Evolutionary conservation across 495 filamentous ascomycete species (phyloP).

Genomic region (Mytilinidion resinicola): DNA sequence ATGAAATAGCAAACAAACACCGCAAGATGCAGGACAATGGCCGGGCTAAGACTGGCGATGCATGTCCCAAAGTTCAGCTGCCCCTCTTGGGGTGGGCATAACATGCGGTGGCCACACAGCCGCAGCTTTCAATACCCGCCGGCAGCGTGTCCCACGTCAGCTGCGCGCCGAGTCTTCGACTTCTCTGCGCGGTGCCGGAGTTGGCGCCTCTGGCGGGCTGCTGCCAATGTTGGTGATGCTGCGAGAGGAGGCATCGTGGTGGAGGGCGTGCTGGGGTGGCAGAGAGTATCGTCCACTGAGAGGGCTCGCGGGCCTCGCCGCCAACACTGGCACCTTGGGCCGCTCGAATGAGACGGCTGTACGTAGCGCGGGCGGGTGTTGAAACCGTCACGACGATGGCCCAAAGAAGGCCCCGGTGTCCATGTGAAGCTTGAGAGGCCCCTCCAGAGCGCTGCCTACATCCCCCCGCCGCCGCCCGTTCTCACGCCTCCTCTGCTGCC

Average conservation of each 20-base stretch:
- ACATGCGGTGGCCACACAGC: neutral
- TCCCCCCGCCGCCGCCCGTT: slow-evolving; percentile 3
- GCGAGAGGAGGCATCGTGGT: neutral
- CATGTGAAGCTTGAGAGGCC: slow-evolving; percentile 5
- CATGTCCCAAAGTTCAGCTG: neutral
- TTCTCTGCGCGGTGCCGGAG: neutral
- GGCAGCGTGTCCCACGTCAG: slow-evolving; percentile 2
- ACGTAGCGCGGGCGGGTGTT: slow-evolving; percentile 26
- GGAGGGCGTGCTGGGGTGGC: neutral
- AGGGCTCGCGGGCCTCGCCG: neutral
- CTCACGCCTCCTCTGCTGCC: neutral
- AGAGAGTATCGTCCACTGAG: neutral
- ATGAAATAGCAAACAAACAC: neutral
- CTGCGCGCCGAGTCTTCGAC: neutral
- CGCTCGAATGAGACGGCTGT: slow-evolving; percentile 22
- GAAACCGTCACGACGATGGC: slow-evolving; percentile 14
- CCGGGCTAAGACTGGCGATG: neutral
- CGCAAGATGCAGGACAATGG: neutral
- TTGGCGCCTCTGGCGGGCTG: neutral
- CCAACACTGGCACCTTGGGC: neutral
- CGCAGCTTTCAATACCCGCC: neutral
- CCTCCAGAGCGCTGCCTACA: neutral
- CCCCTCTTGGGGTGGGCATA: neutral
- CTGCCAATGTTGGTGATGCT: neutral
- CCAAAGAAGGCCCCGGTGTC: slow-evolving; percentile 9